Evolutionary conservation across 2,329 filamentous ascomycete species (phyloP), one percentile per base, ranked within the genome.

Genomic region (Calonectria ilicicola): DNA sequence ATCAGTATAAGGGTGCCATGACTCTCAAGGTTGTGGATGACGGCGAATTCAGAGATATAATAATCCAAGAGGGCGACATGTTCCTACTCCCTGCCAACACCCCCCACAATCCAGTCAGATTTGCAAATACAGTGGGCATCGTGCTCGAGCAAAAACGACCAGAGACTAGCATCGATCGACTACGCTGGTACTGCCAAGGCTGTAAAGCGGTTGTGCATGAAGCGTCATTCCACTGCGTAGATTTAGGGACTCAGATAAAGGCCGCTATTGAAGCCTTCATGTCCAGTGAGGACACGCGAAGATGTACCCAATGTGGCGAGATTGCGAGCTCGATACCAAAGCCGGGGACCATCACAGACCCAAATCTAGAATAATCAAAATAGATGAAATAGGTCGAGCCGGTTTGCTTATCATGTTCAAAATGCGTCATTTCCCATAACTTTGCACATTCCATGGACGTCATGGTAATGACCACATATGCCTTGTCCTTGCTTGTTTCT

Each of bases 241-340:
- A 98, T 85, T 85, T 98, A 74, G 96, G 96, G 19, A 96, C 93
- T 23, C 97, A 98, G 91, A 96, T 99, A 81, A 98, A 98, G 88
- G 91, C 91, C 64, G 96, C 94, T 7, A 96, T 98, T 44, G 92
- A 98, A 84, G 89, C 87, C 21, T 98, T 98, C 84, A 93, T 92
- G 84, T 89, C 83, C 2, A 91, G 84, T 72, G 89, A 92, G 69
- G 87, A 91, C 72, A 91, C 90, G 84, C 91, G 96, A 82, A 95
- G 85, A 70, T 99, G 97, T 84, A 87, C 88, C 77, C 89, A 87
- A 29, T 99, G 97, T 84, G 95, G 96, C 26, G 87, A 87, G 71
- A 77, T 98, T 78, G 95, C 95, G 35, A 91, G 95, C 81, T 91
- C 90, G 80, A 90, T 90, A 73, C 94, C 94, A 5, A 88, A 84